phyloP scores from a whole-genome alignment of 148 eudicot genomes.

The Euryodendron excelsum region DNA sequence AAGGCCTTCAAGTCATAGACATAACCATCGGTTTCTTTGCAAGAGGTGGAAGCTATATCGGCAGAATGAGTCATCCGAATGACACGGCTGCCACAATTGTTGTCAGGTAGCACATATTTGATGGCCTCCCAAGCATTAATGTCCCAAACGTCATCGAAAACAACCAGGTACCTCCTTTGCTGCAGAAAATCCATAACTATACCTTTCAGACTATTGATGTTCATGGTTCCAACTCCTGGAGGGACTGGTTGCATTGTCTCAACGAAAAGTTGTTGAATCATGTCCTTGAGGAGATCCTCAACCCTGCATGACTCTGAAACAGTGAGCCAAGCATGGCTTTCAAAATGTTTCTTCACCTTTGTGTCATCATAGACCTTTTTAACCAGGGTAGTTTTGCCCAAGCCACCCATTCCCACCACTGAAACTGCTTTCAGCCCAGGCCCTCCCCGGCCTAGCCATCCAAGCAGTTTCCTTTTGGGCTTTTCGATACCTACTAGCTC shows the following conservation, averaged over 20 bases:
- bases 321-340: slow-evolving; percentile 15
- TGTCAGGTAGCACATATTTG: neutral
- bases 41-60: neutral
- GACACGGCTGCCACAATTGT: neutral
- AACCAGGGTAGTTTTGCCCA: slow-evolving; percentile 26
- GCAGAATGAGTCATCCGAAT: neutral
- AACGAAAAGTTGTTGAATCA: neutral
- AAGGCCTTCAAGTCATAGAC: neutral
- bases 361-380: slow-evolving; percentile 12
- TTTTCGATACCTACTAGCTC: neutral
- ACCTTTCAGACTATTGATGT: neutral
- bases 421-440: neutral
- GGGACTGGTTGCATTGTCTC: neutral
- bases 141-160: neutral
- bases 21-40: neutral
- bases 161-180: neutral
- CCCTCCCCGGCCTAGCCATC: neutral
- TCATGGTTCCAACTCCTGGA: neutral
- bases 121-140: neutral
- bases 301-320: slow-evolving; percentile 3
- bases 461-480: neutral
- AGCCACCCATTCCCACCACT: slow-evolving; percentile 24
- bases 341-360: neutral
- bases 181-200: neutral
- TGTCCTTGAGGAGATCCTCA: neutral